Base-by-base conservation (phyloP, 192 early-diverging fungal genomes). In the Coemansia interrupta region DNA sequence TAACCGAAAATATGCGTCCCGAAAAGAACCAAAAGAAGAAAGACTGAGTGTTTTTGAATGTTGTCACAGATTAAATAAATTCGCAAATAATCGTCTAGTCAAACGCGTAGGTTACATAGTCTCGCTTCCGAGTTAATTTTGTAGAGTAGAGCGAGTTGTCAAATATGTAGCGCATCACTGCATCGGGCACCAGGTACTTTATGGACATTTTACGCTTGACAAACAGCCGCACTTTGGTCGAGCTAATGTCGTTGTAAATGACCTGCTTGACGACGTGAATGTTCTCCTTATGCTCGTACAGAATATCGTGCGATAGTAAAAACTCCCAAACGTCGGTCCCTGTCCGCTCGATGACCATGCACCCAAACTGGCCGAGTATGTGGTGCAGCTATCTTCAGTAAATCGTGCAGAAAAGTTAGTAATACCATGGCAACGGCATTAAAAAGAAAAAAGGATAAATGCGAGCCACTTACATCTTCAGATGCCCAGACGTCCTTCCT, bases 241-340 rank as follows among this genome's bases (percentile, higher is more conserved):
- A 97, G 61, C 88, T 92, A 53, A 97, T 97, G 67, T 99, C 97
- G 60, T 97, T 99, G 74, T 94, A 88, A 46, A 99, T 95, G 59
- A 94, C 83, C 70, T 97, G 95, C 68, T 97, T 95, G 43, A 97
- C 91, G 30, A 96, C 88, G 52, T 87, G 85, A 12, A 99, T 91
- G 63, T 95, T 92, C 64, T 88, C 87, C 56, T 92, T 70, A 68
- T 99, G 90, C 52, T 88, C 82, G 67, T 93, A 91, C 23, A 99
- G 65, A 38, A 90, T 87, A 63, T 99, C 92, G 70, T 94, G 89
- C 7, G 89, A 85, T 8, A 99, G 77, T 60, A 99, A 64, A 66
- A 96, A 94, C 47, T 91, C 94, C 70, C 87, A 89, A 12, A 97
- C 92, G 67, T 99, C 93, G 0, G 93, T 84, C 20, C 93, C 95